Percentiles rank a stretch among this genome's conserved stretches.
These are phyloP conservation scores for Barnettozyma wickerhamii DNA, from an alignment of 805 yeast species.

Conservation along the genomic window DNA sequence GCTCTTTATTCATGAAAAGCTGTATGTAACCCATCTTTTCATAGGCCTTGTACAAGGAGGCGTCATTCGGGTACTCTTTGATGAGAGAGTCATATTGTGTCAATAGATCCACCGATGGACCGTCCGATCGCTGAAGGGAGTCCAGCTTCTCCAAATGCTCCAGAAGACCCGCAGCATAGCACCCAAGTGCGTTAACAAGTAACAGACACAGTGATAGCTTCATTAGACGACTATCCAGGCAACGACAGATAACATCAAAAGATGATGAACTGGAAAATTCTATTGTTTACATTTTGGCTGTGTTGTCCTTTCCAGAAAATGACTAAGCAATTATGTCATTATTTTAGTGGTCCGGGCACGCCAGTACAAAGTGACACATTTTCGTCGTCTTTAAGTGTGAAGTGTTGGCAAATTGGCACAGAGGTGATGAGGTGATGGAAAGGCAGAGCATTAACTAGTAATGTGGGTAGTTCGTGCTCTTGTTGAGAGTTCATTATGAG, in stretches of 20 bases:
- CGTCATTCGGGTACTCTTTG: slow-evolving; percentile 10
- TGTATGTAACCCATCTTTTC: slow-evolving; percentile 62
- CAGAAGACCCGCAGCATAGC: not conserved
- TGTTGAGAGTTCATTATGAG: too few relatives aligned
- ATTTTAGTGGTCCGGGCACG: too few relatives aligned
- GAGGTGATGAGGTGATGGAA: too few relatives aligned
- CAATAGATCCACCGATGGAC: slow-evolving; percentile 21
- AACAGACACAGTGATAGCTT: slow-evolving; percentile 1
- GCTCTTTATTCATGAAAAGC: slow-evolving; percentile 49
- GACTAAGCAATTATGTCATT: too few relatives aligned
- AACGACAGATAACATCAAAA: too few relatives aligned
- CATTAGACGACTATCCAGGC: too few relatives aligned
- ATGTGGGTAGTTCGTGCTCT: too few relatives aligned
- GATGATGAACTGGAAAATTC: not conserved
- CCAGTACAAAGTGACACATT: too few relatives aligned
- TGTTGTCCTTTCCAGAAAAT: not conserved
- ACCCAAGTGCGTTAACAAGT: slow-evolving; percentile 1
- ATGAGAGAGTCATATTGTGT: slow-evolving; percentile 17
- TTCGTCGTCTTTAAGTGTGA: too few relatives aligned
- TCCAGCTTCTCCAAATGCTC: slow-evolving; percentile 16
- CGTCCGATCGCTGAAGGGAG: slow-evolving; percentile 11
- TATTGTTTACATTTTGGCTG: too few relatives aligned
- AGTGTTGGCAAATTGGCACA: too few relatives aligned
- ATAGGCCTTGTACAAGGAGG: slow-evolving; percentile 39
- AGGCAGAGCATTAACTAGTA: too few relatives aligned